Evolutionary conservation across 805 yeast species (phyloP), one percentile per base, ranked within the genome.

Genomic region (Wickerhamiella allomyrinae): DNA sequence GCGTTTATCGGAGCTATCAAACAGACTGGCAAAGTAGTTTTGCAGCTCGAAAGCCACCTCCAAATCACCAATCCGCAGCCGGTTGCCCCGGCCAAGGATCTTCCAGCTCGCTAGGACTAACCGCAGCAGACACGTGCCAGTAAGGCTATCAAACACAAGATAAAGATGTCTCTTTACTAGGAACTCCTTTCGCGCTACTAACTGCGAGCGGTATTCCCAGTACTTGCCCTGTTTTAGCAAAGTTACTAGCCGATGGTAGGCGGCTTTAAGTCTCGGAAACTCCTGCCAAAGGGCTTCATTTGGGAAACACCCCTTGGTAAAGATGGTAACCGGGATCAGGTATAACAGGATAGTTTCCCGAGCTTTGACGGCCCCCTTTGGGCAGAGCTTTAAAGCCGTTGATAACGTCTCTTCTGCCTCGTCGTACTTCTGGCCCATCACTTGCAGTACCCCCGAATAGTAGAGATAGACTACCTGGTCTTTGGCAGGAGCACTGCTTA

Each of bases 371-470:
- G 48, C 38, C 29, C 5, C 27, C 21, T 27, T 11, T 19, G 41
- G 38, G 15, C 24, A 17, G 5, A 43, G 41, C 1, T 20, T 37
- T 1, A 51, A 24, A 3, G 51, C 47, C 5, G 7, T 3, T 8
- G 20, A 29, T n/a, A 52, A 39, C 6, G 23, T 17, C 10, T 42
- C 38, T 3, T 37, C 25, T 4, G 54, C 49, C 2, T 20, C 37
- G 5, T 10, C 34, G 27, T 44, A 52, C 15, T 42, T 36, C 25
- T 45, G 52, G 11, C 46, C 46, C 23, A 42, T 33, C 23, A 53
- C 46, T n/a, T 42, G 33, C 20, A 49, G 35, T 17, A 46, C 37
- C 3, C 55, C 57, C 8, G 20, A 19, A 40, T 51, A 51, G 40
- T 45, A 53, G 19, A 36, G 24, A 34, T 25, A 52, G 17, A 41